Base-by-base conservation (phyloP, 345 rosid species). In the Iberis pinnata region DNA sequence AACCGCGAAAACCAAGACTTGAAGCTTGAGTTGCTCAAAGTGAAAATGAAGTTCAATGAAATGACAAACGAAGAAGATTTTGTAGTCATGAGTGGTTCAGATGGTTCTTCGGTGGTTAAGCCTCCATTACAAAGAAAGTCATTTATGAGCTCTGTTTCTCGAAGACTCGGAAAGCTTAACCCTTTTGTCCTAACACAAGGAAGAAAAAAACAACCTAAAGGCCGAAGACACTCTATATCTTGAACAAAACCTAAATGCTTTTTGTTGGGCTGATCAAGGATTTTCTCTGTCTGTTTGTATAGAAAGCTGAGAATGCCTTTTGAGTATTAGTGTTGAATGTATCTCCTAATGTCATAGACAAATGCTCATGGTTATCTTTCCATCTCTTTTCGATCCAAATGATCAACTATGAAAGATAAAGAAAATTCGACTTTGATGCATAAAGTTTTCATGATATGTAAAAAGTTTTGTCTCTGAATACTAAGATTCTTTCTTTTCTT, bases 221-320 rank as follows among this genome's bases (percentile, higher is more conserved):
- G 71, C 59, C 56, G 94, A 40, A 65, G 96, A 71, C 96, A 90
- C 64, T 84, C 96, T 18, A 73, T 86, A 61, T 86, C 98, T 48
- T 86, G 37, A 51, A 13, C 29, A 52, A 9, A 40, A 18, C 20
- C 9, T 25, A 13, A 52, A 43, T 20, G 43, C 59, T 44, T 25
- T 35, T 40, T 50, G 43, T 41, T 43, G 44, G n/a, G n/a, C n/a
- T n/a, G n/a, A n/a, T n/a, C n/a, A n/a, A n/a, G n/a, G n/a, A n/a
- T n/a, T n/a, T n/a, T n/a, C n/a, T n/a, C n/a, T n/a, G n/a, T n/a
- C n/a, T n/a, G n/a, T n/a, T n/a, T n/a, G n/a, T n/a, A n/a, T n/a
- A n/a, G n/a, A n/a, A n/a, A n/a, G n/a, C n/a, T n/a, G n/a, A n/a
- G n/a, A n/a, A n/a, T n/a, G n/a, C n/a, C n/a, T n/a, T n/a, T n/a